Conservation (phyloP, 2,329 filamentous ascomycete genomes). For the Pezicula rhizophila region DNA sequence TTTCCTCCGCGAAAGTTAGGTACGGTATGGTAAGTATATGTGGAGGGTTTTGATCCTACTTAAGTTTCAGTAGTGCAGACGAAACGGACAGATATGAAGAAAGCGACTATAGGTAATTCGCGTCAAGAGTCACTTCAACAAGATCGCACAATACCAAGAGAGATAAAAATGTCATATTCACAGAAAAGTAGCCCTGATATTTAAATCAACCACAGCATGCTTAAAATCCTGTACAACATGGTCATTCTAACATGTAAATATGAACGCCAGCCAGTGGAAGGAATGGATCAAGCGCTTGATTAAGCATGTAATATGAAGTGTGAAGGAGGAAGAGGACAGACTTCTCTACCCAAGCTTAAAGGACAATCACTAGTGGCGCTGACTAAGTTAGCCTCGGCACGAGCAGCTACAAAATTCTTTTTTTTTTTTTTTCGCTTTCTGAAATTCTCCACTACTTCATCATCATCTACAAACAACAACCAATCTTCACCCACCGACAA, state of each 20-base stretch:
- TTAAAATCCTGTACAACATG: constrained; percentile 5
- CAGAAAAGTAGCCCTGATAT: constrained; percentile 6
- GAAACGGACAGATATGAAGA: no score
- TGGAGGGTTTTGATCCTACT: no score
- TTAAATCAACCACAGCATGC: constrained; percentile 9
- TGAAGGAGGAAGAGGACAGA: constrained; percentile 10
- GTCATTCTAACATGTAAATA: constrained; percentile 24
- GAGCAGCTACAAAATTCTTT: not conserved
- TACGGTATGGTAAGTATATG: no score
- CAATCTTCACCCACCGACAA: no score
- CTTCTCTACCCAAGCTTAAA: not conserved
- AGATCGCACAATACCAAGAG: not conserved
- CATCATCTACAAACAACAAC: constrained; percentile 1
- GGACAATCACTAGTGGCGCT: not conserved
- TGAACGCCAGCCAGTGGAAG: constrained; percentile 23
- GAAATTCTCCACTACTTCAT: constrained; percentile 2
- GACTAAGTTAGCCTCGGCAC: not conserved
- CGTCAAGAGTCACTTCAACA: not conserved
- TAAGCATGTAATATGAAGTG: constrained; percentile 20
- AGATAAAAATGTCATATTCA: constrained; percentile 9
- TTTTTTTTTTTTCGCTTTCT: not conserved
- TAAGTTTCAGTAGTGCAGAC: no score
- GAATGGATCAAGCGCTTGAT: constrained; percentile 23
- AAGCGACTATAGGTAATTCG: no score
- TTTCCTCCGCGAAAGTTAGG: no score